These are phyloP conservation scores for Pythium vanterpoolii DNA, from an alignment of 352 stramenopile genomes.

Conservation along the genomic window DNA sequence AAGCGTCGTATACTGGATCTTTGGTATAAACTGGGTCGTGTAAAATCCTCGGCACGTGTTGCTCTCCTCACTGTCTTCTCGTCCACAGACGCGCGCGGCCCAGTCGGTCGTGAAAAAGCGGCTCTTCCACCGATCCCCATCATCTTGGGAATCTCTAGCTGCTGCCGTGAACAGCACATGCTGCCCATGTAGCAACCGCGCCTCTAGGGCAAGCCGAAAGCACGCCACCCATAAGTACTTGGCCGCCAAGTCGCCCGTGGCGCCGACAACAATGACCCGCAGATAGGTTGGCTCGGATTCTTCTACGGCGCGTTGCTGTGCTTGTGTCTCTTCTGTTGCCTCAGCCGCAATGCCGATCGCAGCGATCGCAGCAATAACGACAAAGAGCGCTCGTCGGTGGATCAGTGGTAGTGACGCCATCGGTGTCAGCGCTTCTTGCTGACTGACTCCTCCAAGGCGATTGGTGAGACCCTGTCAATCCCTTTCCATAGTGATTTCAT, in stretches of 20 bases:
- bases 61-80: not conserved
- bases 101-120: constrained; percentile 31
- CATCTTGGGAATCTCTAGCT: constrained; percentile 29
- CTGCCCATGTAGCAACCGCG: not conserved
- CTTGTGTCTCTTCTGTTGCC: not conserved
- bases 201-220: constrained; percentile 53
- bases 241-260: constrained; percentile 74
- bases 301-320: not conserved
- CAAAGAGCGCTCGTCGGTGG: not conserved
- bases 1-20: constrained; percentile 46
- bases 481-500: constrained; percentile 1
- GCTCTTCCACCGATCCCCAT: constrained; percentile 31
- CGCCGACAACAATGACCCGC: constrained; percentile 55
- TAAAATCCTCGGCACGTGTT: constrained; percentile 35
- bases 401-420: not conserved
- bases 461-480: not conserved
- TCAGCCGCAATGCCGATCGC: not conserved
- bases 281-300: constrained; percentile 11
- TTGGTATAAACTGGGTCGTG: constrained; percentile 30
- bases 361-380: not conserved
- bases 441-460: constrained; percentile 1
- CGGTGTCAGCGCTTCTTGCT: not conserved
- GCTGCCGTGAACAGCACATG: constrained; percentile 41
- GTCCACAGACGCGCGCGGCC: constrained; percentile 34
- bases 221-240: constrained; percentile 84